Evolutionary conservation across 257 asterid species (phyloP).

Genomic region (Plantago elongata): DNA sequence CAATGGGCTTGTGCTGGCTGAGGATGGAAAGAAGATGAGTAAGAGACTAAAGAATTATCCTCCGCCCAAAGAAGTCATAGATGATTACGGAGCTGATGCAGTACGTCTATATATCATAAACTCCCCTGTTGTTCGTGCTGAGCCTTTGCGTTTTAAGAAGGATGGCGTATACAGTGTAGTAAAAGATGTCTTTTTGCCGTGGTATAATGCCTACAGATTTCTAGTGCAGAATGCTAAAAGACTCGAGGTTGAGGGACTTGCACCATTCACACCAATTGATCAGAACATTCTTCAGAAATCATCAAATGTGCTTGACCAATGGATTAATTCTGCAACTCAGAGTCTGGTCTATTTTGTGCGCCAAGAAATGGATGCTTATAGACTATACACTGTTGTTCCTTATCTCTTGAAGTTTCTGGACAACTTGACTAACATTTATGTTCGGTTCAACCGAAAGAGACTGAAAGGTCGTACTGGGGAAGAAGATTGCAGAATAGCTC

Average conservation of each 20-base stretch:
- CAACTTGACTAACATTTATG: slow-evolving; percentile 85
- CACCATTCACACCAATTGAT: slow-evolving; percentile 76
- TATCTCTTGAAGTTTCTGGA: slow-evolving; percentile 83
- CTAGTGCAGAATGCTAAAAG: slow-evolving; percentile 96
- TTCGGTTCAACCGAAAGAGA: slow-evolving; percentile 91
- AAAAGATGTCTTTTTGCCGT: slow-evolving; percentile 90
- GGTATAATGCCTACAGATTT: slow-evolving; percentile 99
- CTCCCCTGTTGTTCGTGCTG: slow-evolving; percentile 99
- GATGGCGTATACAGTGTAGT: slow-evolving; percentile 91
- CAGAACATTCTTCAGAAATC: slow-evolving; percentile 60
- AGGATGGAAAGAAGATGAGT: slow-evolving; percentile 98
- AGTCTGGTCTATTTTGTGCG: slow-evolving; percentile 90
- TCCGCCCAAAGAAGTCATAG: slow-evolving; percentile 83
- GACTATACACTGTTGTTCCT: slow-evolving; percentile 94
- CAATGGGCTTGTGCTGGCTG: slow-evolving; percentile 97
- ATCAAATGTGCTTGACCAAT: slow-evolving; percentile 87
- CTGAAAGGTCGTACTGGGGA: slow-evolving; percentile 94
- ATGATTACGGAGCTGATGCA: slow-evolving; percentile 99
- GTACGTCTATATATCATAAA: slow-evolving; percentile 81
- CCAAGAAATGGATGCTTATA: slow-evolving; percentile 93
- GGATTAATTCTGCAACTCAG: slow-evolving; percentile 95
- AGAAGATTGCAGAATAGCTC: slow-evolving; percentile 85
- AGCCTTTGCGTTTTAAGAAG: slow-evolving; percentile 88
- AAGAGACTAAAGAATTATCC: slow-evolving; percentile 93
- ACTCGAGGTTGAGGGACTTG: slow-evolving; percentile 81